phyloP scores from a whole-genome alignment of 176 grass and related monocot genomes.

The Areca catechu region DNA sequence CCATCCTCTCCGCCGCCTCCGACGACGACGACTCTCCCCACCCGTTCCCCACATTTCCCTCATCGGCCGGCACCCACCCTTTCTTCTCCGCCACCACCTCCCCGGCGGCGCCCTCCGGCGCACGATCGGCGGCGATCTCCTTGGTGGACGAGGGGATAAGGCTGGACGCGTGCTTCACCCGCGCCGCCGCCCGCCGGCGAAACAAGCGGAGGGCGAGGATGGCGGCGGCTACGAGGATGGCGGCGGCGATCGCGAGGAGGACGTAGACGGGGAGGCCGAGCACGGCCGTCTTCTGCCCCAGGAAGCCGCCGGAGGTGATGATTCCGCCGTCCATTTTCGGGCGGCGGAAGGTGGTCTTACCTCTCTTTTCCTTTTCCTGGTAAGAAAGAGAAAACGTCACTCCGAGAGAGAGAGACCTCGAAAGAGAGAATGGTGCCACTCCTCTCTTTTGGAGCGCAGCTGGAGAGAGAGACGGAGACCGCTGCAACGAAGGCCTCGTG shows the following conservation, averaged over 20 bases:
- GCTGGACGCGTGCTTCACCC: constrained; percentile 43
- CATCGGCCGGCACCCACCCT: not conserved
- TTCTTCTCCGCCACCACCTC: constrained; percentile 20
- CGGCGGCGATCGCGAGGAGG: constrained; percentile 19
- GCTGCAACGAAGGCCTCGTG: too few species aligned
- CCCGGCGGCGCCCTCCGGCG: too few species aligned
- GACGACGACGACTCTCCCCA: constrained; percentile 24
- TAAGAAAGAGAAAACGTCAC: too few species aligned
- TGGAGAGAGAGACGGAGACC: too few species aligned
- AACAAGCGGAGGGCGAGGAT: constrained; percentile 30
- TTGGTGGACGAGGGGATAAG: constrained; percentile 35
- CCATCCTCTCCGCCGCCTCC: constrained; percentile 3
- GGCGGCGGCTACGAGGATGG: not conserved
- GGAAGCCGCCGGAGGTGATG: not conserved
- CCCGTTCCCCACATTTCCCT: not conserved
- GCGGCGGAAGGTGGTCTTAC: not conserved
- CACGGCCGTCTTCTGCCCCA: not conserved
- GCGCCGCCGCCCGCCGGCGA: constrained; percentile 16
- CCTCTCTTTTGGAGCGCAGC: too few species aligned
- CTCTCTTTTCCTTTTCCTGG: too few species aligned
- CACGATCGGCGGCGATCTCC: constrained; percentile 4
- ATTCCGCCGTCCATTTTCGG: not conserved
- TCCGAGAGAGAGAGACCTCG: too few species aligned
- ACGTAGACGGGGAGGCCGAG: constrained; percentile 4
- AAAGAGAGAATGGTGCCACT: too few species aligned